phyloP scores from a whole-genome alignment of 2,329 filamentous ascomycete species.

The Colletotrichum sp. region DNA sequence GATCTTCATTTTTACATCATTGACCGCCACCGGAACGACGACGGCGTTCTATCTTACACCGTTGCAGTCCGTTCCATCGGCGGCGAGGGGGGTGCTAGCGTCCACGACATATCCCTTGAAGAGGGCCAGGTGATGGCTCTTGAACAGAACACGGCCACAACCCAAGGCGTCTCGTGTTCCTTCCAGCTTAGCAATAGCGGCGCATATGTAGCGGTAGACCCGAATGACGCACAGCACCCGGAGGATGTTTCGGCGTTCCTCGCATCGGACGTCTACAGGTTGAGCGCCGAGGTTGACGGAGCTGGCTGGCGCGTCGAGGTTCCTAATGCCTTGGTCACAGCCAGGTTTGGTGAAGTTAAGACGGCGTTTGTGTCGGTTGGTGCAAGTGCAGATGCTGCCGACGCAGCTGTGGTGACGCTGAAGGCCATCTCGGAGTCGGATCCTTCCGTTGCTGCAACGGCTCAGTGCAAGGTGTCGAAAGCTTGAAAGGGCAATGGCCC shows the following conservation, averaged over 20 bases:
- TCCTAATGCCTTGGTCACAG: constrained; percentile 43
- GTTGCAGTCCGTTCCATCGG: constrained; percentile 51
- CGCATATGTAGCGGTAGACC: constrained; percentile 26
- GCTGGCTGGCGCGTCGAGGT: constrained; percentile 51
- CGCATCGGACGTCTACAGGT: constrained; percentile 50
- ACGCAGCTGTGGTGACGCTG: constrained; percentile 43
- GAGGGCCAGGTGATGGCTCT: constrained; percentile 34
- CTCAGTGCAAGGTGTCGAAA: constrained; percentile 36
- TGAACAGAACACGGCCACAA: constrained; percentile 28
- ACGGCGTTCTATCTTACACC: constrained; percentile 51
- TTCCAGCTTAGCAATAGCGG: constrained; percentile 55
- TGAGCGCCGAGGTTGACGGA: constrained; percentile 47
- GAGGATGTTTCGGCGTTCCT: constrained; percentile 43
- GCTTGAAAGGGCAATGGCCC: not conserved
- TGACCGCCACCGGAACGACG: constrained; percentile 41
- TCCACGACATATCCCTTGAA: constrained; percentile 40
- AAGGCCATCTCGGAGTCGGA: constrained; percentile 52
- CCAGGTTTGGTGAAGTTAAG: constrained; percentile 42
- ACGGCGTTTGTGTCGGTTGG: constrained; percentile 47
- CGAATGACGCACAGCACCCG: constrained; percentile 26
- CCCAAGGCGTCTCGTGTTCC: constrained; percentile 44
- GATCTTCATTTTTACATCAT: constrained; percentile 56
- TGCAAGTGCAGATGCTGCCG: constrained; percentile 32
- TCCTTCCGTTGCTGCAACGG: constrained; percentile 27
- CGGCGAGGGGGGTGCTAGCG: constrained; percentile 34